These are phyloP conservation scores for Petrea volubilis DNA, from an alignment of 257 asterid species.

Conservation along the genomic window DNA sequence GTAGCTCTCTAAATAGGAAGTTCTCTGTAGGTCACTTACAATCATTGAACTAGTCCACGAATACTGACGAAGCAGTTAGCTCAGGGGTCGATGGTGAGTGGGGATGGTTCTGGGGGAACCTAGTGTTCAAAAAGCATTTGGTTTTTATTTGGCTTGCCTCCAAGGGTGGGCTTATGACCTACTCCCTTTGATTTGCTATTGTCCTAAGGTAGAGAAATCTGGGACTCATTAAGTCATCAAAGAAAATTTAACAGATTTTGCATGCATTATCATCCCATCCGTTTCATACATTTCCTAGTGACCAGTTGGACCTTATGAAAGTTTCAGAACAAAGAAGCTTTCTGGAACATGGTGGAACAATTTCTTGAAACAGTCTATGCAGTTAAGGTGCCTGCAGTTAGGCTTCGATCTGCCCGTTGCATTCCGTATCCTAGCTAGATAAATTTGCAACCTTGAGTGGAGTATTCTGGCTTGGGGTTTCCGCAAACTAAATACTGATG, in stretches of 20 bases:
- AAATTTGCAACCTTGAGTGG: background rate
- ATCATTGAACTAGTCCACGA: background rate
- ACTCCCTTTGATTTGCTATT: background rate
- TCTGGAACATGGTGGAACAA: background rate
- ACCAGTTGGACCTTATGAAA: background rate
- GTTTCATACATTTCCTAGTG: no score
- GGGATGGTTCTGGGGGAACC: background rate
- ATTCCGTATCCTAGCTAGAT: background rate
- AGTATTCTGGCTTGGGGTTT: background rate
- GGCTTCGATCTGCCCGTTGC: background rate
- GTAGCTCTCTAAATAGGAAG: conserved; percentile 11
- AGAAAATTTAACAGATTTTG: background rate
- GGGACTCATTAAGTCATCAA: background rate
- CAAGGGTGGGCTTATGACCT: background rate
- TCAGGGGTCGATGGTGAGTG: background rate
- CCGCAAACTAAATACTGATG: background rate
- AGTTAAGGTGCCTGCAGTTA: background rate
- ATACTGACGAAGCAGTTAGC: background rate
- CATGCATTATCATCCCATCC: background rate
- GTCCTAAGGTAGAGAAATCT: no score
- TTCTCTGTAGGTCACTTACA: background rate
- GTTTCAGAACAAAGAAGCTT: background rate
- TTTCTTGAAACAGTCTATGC: background rate
- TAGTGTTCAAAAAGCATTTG: background rate
- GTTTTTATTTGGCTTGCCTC: background rate